These are phyloP conservation scores for Fagus crenata DNA, from an alignment of 306 rosid genomes.

Conservation along the genomic window DNA sequence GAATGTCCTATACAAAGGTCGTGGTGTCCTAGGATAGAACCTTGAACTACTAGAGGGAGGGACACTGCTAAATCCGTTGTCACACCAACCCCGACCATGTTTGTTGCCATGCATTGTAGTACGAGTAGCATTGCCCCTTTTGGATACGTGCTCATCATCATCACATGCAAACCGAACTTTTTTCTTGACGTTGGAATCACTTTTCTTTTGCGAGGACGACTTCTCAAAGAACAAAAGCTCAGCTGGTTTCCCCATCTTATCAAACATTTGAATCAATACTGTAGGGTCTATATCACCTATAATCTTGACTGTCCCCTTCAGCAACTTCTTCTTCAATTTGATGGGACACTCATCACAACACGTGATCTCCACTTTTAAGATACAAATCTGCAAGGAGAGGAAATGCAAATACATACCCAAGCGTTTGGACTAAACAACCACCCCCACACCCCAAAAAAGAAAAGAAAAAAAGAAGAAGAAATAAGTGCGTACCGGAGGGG, in stretches of 20 bases:
- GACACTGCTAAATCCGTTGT: too few relatives aligned
- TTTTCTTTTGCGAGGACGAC: too few relatives aligned
- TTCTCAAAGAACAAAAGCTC: too few relatives aligned
- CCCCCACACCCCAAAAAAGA: not conserved
- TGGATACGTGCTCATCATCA: not conserved
- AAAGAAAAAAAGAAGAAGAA: not conserved
- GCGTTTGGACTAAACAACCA: not conserved
- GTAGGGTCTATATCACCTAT: slow-evolving; percentile 14
- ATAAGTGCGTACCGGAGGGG: not conserved
- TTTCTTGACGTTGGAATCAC: too few relatives aligned
- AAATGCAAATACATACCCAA: not conserved
- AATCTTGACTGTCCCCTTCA: slow-evolving; percentile 15
- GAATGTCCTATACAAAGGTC: too few relatives aligned
- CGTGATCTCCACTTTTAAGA: not conserved
- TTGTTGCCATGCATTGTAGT: not conserved
- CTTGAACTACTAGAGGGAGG: not conserved
- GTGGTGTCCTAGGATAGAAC: not conserved
- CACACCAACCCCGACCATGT: too few relatives aligned
- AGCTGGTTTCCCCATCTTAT: not conserved
- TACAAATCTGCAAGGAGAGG: not conserved
- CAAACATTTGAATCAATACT: not conserved
- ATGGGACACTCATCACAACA: not conserved
- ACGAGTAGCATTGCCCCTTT: not conserved
- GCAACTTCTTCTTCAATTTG: slow-evolving; percentile 1
- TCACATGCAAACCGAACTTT: not conserved